Evolutionary conservation across 176 grass and related monocot species (phyloP), one percentile per base, ranked within the genome.

Genomic region (Musa acuminata): DNA sequence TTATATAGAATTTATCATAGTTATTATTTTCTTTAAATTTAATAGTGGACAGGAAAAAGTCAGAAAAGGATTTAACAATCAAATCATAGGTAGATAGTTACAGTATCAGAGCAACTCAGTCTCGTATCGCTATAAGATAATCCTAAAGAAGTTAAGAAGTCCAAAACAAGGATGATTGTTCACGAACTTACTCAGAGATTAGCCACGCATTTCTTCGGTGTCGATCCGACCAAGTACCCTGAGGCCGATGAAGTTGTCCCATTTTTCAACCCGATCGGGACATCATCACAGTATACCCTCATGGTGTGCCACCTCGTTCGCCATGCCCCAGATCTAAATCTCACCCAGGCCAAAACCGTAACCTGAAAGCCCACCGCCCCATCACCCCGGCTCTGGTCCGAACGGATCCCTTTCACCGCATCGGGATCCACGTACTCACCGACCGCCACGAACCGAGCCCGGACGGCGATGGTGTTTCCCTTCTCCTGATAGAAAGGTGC

Each of bases 321-420:
- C 96, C 91, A 99, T 16, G 77, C 88, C 1, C 96, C 88, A 0
- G 88, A 72, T 13, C 89, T 85, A 73, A 99, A 99, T 2, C 91
- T 78, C 0, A 83, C 91, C 19, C 82, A 83, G 2, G 91, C 83
- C 8, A 72, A 69, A 68, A 99, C 67, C 86, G 86, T 84, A 57
- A 91, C 74, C 78, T 89, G 84, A 59, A 99, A 90, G 13, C 75
- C 71, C 9, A 91, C 72, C 0, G 58, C 57, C 1, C 88, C 95
- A 25, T 83, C 78, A 16, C 54, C 76, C n/a, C 78, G 67, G 0
- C 78, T 80, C 0, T 16, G 21, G 0, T 92, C 88, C 8, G 17
- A 65, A 64, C 82, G 78, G 66, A 99, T 89, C 71, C 82, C 66
- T 0, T 80, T 64, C 0, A 80, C 86, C 1, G 78, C 91, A 20